phyloP scores from a whole-genome alignment of 2,329 filamentous ascomycete species.

The Fusarium cicatricum region DNA sequence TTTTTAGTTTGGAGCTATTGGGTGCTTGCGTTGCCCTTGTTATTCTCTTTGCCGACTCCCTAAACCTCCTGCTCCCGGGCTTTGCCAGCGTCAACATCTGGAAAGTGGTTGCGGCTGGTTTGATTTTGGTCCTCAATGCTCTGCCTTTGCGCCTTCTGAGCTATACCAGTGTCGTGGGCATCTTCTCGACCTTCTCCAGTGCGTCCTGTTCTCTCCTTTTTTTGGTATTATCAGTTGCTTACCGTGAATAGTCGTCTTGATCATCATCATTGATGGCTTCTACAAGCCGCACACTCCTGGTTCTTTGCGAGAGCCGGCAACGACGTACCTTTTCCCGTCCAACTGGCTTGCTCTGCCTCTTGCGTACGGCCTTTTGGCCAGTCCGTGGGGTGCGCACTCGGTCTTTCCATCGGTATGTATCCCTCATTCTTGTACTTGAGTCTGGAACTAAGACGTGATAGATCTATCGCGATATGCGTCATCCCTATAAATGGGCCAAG shows the following conservation, averaged over 20 bases:
- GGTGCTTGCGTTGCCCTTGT: constrained; percentile 89
- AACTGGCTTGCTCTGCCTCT: constrained; percentile 90
- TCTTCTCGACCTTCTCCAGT: constrained; percentile 89
- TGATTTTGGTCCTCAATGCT: constrained; percentile 85
- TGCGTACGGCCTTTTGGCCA: constrained; percentile 90
- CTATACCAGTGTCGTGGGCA: constrained; percentile 92
- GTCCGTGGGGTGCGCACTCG: constrained; percentile 69
- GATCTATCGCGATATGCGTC: constrained; percentile 70
- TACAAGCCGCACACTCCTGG: constrained; percentile 82
- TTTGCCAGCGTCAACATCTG: constrained; percentile 72
- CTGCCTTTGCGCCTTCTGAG: constrained; percentile 84
- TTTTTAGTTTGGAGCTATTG: constrained; percentile 88
- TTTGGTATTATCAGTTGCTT: constrained; percentile 4
- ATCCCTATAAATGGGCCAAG: constrained; percentile 81
- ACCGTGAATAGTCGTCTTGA: constrained; percentile 71
- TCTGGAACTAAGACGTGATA: constrained; percentile 36
- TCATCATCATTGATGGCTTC: constrained; percentile 86
- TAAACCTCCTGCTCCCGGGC: constrained; percentile 79
- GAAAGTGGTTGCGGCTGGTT: constrained; percentile 83
- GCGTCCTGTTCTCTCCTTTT: constrained; percentile 51
- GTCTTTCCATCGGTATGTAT: constrained; percentile 78
- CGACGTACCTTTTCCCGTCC: constrained; percentile 81
- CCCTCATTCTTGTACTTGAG: background rate
- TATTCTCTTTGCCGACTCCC: constrained; percentile 91
- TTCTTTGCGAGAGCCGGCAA: constrained; percentile 81